These are phyloP conservation scores for Ilex aquifolium DNA, from an alignment of 257 asterid species.

Conservation along the genomic window DNA sequence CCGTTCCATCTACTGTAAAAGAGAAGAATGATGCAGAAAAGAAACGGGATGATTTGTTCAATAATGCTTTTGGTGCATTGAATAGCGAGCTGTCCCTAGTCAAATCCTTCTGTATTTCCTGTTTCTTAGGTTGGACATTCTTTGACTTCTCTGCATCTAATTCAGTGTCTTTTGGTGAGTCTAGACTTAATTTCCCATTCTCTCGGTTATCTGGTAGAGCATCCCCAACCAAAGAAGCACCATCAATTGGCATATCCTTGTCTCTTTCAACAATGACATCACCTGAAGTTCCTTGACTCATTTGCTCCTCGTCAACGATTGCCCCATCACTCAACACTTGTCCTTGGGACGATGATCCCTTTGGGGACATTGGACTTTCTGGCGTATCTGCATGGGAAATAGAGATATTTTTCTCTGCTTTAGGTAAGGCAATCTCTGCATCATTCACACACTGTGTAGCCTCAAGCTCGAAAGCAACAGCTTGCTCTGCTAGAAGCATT, in stretches of 20 bases:
- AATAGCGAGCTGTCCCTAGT: conserved; percentile 57
- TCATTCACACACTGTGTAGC: conserved; percentile 82
- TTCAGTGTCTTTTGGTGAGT: conserved; percentile 46
- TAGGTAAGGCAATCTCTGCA: conserved; percentile 74
- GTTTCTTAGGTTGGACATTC: conserved; percentile 51
- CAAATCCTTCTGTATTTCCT: conserved; percentile 74
- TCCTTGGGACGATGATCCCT: conserved; percentile 22
- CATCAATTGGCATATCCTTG: conserved; percentile 33
- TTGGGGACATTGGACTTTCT: conserved; percentile 30
- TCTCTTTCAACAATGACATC: conserved; percentile 36
- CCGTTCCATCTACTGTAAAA: conserved; percentile 60
- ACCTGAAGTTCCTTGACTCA: conserved; percentile 35
- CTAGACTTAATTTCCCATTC: conserved; percentile 33
- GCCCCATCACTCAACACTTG: conserved; percentile 24
- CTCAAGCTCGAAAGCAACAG: conserved; percentile 91
- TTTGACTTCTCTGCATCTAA: conserved; percentile 70
- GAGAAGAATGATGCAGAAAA: conserved; percentile 97
- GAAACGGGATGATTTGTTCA: conserved; percentile 95
- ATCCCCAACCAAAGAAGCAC: conserved; percentile 32
- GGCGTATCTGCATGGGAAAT: conserved; percentile 38
- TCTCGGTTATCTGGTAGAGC: conserved; percentile 42
- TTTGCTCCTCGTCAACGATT: conserved; percentile 30
- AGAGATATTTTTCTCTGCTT: conserved; percentile 68
- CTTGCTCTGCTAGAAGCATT: conserved; percentile 96
- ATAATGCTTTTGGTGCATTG: conserved; percentile 70